phyloP scores from a whole-genome alignment of 2,329 filamentous ascomycete genomes.

The Fusarium sp. region DNA sequence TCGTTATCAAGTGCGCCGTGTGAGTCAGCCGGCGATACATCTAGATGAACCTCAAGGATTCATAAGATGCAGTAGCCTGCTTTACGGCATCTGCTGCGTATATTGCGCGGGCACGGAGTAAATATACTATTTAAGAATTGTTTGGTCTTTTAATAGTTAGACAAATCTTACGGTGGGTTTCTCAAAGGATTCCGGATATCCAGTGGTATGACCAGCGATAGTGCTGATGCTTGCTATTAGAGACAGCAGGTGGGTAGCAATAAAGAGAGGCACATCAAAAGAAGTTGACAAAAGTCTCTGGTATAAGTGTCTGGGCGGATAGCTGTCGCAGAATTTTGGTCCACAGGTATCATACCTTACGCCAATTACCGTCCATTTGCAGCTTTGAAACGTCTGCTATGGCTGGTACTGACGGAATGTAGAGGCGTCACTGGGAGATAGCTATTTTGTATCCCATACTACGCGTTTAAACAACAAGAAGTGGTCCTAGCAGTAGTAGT shows the following conservation, averaged over 20 bases:
- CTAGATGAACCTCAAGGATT: constrained; percentile 1
- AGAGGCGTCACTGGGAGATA: too few species aligned
- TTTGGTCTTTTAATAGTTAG: neutral
- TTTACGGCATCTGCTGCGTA: neutral
- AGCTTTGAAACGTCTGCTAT: neutral
- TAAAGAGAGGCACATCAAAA: too few species aligned
- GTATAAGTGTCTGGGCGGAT: neutral
- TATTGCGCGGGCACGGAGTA: neutral
- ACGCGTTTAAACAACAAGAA: too few species aligned
- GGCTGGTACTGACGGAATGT: too few species aligned
- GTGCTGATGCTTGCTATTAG: too few species aligned
- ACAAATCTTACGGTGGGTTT: neutral
- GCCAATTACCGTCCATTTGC: neutral
- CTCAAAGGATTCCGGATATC: neutral
- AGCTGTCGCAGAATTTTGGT: neutral
- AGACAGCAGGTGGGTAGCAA: too few species aligned
- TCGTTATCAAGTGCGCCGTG: neutral
- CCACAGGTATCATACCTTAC: neutral
- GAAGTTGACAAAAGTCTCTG: too few species aligned
- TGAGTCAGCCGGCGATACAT: constrained; percentile 34
- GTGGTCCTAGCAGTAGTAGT: too few species aligned
- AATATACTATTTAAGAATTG: neutral
- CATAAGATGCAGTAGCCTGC: neutral
- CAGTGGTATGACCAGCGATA: neutral
- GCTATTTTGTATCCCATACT: neutral